These are phyloP conservation scores for Ziziphus jujuba DNA, from an alignment of 306 rosid species.

Conservation along the genomic window DNA sequence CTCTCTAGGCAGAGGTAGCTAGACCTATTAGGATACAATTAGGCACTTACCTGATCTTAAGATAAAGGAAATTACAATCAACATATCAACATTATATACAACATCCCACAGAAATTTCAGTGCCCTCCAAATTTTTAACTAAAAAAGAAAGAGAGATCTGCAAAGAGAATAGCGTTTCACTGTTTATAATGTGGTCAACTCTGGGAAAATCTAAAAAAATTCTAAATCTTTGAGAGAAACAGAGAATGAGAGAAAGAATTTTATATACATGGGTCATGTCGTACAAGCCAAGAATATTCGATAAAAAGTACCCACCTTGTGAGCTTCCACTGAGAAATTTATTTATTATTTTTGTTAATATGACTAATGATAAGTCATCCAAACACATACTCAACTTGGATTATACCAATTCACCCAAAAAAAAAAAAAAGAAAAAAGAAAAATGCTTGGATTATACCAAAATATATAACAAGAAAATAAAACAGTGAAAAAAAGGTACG, in stretches of 20 bases:
- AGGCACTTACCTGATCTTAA: too few species aligned
- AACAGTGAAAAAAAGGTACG: neutral
- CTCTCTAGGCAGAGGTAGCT: too few species aligned
- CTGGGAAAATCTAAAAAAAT: neutral
- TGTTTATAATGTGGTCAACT: slow-evolving; percentile 24
- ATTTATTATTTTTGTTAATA: neutral
- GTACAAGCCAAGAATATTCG: slow-evolving; percentile 16
- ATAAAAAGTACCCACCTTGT: slow-evolving; percentile 1
- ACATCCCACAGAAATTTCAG: neutral
- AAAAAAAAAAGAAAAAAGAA: too few species aligned
- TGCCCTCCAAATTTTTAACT: neutral
- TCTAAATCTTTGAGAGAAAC: neutral
- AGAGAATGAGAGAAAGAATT: slow-evolving; percentile 16
- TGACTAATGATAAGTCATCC: slow-evolving; percentile 3
- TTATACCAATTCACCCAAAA: too few species aligned
- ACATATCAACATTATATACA: too few species aligned
- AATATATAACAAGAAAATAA: neutral
- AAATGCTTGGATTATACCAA: neutral
- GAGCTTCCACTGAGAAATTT: slow-evolving; percentile 5
- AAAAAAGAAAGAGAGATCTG: neutral
- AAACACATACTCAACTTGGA: neutral
- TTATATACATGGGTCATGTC: neutral
- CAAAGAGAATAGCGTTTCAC: neutral
- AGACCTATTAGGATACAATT: too few species aligned
- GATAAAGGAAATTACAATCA: too few species aligned